These are phyloP conservation scores for Singerocomus inundabilis DNA, from an alignment of 1,284 basidiomycete genomes.

Conservation along the genomic window DNA sequence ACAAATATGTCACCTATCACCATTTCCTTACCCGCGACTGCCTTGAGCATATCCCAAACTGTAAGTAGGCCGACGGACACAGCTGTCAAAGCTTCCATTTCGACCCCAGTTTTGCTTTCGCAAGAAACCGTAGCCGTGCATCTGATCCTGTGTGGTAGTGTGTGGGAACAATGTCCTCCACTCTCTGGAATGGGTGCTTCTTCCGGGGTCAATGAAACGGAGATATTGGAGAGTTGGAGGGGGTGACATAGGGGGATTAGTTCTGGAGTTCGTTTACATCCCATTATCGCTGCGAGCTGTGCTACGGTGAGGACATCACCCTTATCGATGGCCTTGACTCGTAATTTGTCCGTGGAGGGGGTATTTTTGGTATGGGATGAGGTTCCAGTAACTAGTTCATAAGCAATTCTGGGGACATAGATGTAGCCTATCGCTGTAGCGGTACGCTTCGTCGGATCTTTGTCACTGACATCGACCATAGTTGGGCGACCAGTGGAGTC, in stretches of 20 bases:
- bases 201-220: conserved; percentile 58
- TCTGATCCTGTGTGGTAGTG: conserved; percentile 49
- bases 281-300: conserved; percentile 86
- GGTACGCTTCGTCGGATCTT: conserved; percentile 60
- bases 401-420: conserved; percentile 63
- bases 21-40: conserved; percentile 84
- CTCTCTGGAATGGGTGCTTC: neutral
- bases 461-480: conserved; percentile 81
- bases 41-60: conserved; percentile 93
- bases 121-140: conserved; percentile 71
- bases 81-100: conserved; percentile 92
- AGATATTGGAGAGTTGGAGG: conserved; percentile 66
- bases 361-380: conserved; percentile 31
- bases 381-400: conserved; percentile 52
- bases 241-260: conserved; percentile 88
- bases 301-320: conserved; percentile 78
- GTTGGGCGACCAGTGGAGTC: conserved; percentile 64
- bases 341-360: conserved; percentile 33
- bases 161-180: conserved; percentile 3
- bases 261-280: conserved; percentile 76
- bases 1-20: conserved; percentile 68
- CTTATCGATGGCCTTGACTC: conserved; percentile 58
- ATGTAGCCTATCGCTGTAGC: conserved; percentile 83
- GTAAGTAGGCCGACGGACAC: conserved; percentile 79
- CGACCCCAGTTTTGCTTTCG: conserved; percentile 82